Evolutionary conservation across 495 filamentous ascomycete species (phyloP), one percentile per base, ranked within the genome.

Genomic region (Podospora tetraspora): DNA sequence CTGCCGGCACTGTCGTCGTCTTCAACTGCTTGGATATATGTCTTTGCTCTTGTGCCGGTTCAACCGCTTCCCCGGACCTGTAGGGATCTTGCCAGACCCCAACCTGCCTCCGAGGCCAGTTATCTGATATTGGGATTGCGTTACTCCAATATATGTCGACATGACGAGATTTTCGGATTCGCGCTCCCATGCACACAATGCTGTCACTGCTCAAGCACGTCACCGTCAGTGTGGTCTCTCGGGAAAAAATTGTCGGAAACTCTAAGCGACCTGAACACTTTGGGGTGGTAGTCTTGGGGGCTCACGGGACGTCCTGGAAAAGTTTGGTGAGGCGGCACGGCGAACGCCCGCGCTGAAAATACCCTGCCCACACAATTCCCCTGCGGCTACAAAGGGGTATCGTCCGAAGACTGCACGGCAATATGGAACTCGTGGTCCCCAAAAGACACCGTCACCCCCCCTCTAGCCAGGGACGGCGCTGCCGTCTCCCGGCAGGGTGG

Each of bases 61-160:
- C 43, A n/a, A 52, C 43, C 43, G 19, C 12, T 52, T 52, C 43
- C 43, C 43, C 19, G 43, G 43, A 19, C 43, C 43, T 68, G 67
- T 59, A 27, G 66, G 67, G 59, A 63, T 57, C 30, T 59, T 16
- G 37, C 22, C 24, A 10, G 25, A 16, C 21, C 3, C 24, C 61
- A 25, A 59, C 1, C 10, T 58, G 24, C 52, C 37, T 63, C 22
- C 23, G 29, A 27, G n/a, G 34, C 19, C 30, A 32, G 59, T 1
- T 21, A 1, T 27, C 57, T 56, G 66, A 74, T 68, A 70, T 70
- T 70, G 69, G 29, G 65, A 66, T 67, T 74, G 70, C 66, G 69
- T 68, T 70, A 61, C 57, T 13, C 63, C 62, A 71, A 59, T 68
- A 29, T 69, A 69, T 66, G 10, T 62, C 10, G 59, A 59, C 63